Evolutionary conservation across 2,329 filamentous ascomycete genomes (phyloP), one percentile per base, ranked within the genome.

Genomic region (Seiridium cupressi): DNA sequence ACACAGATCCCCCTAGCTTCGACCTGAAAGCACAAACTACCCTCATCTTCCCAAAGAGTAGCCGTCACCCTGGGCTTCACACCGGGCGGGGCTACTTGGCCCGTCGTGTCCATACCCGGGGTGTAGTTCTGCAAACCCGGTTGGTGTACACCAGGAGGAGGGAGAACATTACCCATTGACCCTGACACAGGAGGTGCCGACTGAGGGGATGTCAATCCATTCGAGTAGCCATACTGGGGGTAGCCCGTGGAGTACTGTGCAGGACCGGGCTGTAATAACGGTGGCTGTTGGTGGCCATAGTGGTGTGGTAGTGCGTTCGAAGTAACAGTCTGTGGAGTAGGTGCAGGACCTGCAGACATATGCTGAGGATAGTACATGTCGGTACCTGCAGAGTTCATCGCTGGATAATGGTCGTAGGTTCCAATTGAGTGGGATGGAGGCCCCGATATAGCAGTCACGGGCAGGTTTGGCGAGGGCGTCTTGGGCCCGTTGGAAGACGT

Each of bases 11-110:
- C 94, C 66, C 95, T 90, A 3, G 95, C 94, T 76, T 98, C 95
- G 1, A 98, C 95, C 74, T 98, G 95, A 73, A 98, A 99, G 78
- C 95, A 99, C 36, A 98, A 81, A 72, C 93, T 98, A 40, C 95
- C 95, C 72, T 99, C 95, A 67, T 99, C 95, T 79, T 98, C 95
- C 95, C 95, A 99, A 32, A 99, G 76, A 0, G 95, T 99, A 7
- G 95, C 95, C 4, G 95, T 98, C 35, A 99, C 95, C 63, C 94
- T 84, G 26, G 95, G 95, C 79, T 98, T 98, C 87, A 97, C 96
- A 36, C 94, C 94, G 3, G 91, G 91, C 7, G 95, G 95, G 18
- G 93, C 91, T 61, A 96, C 80, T 74, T 98, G 95, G 7, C 95
- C 95, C n/a, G 92, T 96, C 6, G 89, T 90, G 72, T 98, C 95